Base-by-base conservation (phyloP, 2,329 filamentous ascomycete species). In the Xylariales sp. region DNA sequence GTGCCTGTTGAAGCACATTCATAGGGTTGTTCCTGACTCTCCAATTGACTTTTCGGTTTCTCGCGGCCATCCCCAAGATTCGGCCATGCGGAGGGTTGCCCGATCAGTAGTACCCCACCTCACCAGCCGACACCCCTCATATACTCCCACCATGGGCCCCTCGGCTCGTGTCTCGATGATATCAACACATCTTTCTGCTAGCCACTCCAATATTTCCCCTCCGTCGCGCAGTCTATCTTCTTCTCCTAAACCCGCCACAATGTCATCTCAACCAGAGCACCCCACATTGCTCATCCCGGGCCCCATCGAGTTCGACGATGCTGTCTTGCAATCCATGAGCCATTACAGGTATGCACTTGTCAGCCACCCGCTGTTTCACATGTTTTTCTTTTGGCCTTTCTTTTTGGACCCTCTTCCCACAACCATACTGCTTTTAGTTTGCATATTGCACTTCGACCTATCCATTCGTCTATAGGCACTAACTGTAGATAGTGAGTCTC, bases 241-340 rank as follows among this genome's bases (percentile, higher is more conserved):
- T 8, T 48, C 51, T 21, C n/a, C n/a, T n/a, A 41, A 44, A 16
- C 47, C 50, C 33, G 32, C 49, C 57, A 69, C 57, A 38, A 83
- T 83, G 79, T 81, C 78, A 50, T 71, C 69, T 42, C 79, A 83
- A 53, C 70, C 76, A 39, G 63, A 70, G 35, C 79, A 83, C 57
- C 66, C 78, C 29, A 83, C 91, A 40, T 74, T 98, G 66, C 81
- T 98, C 67, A 97, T 98, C 58, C 93, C 93, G 34, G 93, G 93
- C 47, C 93, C 93, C 57, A 95, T 97, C 63, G 91, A 97, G 70
- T 96, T 96, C 60, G 91, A 96, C 62, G 91, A 97, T 91, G 89
- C 83, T 33, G 91, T 97, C 44, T 80, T 96, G 37, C 79, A 90
- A 64, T 88, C 89, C 44, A 96, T 96, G 91, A 84, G 85, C 71